Base-by-base conservation (phyloP, 2,329 filamentous ascomycete species). In the Ceratocystis eucalypticola region DNA sequence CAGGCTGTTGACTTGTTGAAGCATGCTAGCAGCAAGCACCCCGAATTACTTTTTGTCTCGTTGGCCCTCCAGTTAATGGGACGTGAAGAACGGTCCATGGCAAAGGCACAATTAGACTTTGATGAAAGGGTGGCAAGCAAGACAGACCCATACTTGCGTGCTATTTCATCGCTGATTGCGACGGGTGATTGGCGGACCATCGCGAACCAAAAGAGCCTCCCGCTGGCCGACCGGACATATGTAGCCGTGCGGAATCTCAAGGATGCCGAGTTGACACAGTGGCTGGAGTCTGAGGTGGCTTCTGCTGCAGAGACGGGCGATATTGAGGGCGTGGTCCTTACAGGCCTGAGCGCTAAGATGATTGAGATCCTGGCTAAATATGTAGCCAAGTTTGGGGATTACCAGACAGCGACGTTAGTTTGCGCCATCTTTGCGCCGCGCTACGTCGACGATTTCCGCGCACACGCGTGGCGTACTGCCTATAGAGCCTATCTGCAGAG, bases 361-460 rank as follows among this genome's bases (percentile, higher is more conserved):
- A 85, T 92, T 67, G 87, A 91, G 72, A 83, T 94, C 20, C 83
- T 93, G 68, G 87, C 88, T 68, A 83, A 84, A 63, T 91, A 91
- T 74, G 82, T 94, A 59, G 81, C 86, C 70, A 88, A 87, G 70
- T 91, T 88, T 73, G 81, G 85, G 72, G 89, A 93, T 73, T 80
- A 89, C 28, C 90, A 95, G 75, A 91, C 89, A 1, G 88, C 89
- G 1, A 87, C 88, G 0, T 79, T 94, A 1, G 82, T 90, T 68
- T 82, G 89, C 67, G 87, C 87, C 12, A 86, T 88, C 73, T 88
- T 87, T 70, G 84, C 85, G 66, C 89, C 89, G 0, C 81, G 85
- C 7, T 93, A 90, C 74, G 85, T 93, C 70, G 83, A 88, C 74
- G 90, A 94, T 73, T 78, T 87, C 55, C 86, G 90, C 69, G 90